Percentiles rank a stretch among this genome's conserved stretches.
Evolutionary conservation across 345 rosid genomes (phyloP).

Genomic region (Gossypium turneri): DNA sequence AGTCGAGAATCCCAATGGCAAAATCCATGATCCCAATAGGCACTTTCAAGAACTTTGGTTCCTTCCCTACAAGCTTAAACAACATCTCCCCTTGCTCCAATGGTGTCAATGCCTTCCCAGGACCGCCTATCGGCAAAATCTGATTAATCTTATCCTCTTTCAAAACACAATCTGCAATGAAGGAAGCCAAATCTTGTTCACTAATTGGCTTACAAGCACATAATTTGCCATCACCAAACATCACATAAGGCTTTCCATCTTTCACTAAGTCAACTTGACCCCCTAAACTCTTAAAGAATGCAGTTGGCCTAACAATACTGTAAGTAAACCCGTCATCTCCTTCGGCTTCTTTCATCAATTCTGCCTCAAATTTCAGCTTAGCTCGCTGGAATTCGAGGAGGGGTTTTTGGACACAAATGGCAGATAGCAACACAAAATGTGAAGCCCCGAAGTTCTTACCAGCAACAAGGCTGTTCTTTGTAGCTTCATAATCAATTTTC

Average conservation of each 20-base stretch:
- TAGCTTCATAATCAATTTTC: constrained; percentile 91
- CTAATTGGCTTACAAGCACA: constrained; percentile 98
- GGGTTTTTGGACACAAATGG: constrained; percentile 91
- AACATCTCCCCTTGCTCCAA: constrained; percentile 85
- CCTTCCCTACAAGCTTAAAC: constrained; percentile 65
- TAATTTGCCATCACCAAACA: constrained; percentile 92
- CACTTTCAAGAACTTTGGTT: constrained; percentile 86
- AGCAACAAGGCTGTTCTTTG: constrained; percentile 77
- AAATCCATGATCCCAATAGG: constrained; percentile 95
- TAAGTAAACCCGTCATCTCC: constrained; percentile 46
- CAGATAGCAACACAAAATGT: constrained; percentile 85
- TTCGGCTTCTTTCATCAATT: constrained; percentile 48
- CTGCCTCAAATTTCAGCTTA: constrained; percentile 80
- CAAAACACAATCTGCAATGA: constrained; percentile 74
- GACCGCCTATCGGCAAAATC: constrained; percentile 89
- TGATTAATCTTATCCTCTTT: constrained; percentile 66
- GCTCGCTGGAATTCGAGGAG: constrained; percentile 87
- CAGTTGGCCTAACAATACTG: constrained; percentile 92
- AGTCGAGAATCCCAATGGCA: constrained; percentile 64
- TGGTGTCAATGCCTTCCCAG: constrained; percentile 86
- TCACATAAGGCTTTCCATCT: constrained; percentile 93
- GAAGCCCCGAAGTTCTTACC: constrained; percentile 70
- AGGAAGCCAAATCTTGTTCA: constrained; percentile 78
- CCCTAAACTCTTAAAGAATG: constrained; percentile 89
- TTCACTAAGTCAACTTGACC: constrained; percentile 94